Base-by-base conservation (phyloP, 441 rosid species). In the Adansonia gregorii region DNA sequence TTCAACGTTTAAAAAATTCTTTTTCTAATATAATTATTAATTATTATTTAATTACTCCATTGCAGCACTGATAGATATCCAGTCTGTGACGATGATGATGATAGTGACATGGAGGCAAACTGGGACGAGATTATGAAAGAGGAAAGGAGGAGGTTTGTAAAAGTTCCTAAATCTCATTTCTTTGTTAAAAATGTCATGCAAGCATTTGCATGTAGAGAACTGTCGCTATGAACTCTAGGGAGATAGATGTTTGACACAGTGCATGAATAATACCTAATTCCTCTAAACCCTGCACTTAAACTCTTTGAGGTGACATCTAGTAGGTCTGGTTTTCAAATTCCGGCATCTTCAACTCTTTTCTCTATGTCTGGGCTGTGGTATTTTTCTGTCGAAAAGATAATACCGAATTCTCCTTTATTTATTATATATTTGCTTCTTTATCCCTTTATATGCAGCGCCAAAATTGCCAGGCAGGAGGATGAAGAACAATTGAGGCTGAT, bases 31-130 rank as follows among this genome's bases (percentile, higher is more conserved):
- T 31, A 31, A 31, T 31, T 31, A 31, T 31, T 31, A 20, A 49
- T 24, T 55, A 56, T 78, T 35, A 19, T n/a, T 48, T 63, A 19
- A 31, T 46, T 71, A 19, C 65, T 60, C 52, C 77, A 58, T 17
- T 79, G 72, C 91, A 93, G 94, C 1, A 77, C 86, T 0, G 24
- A 78, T 3, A 87, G 88, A 61, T 90, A 2, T 82, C 84, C 87
- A 17, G 83, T 74, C 48, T 78, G 78, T 48, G 90, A 82, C 60
- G 91, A 88, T 24, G 93, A 83, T 66, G 90, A 89, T 35, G 92
- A 88, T 78, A 82, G 89, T 76, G 86, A 88, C 87, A 95, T 94
- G 98, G 99, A 94, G 84, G 97, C 95, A 31, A 86, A 85, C 79
- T 95, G 82, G 58, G 98, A 89, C 0, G 99, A 92, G 75, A 92